A percentile compares a stretch with the other conserved stretches of the same genome.
Evolutionary conservation across 768 basidiomycete species (phyloP).

Genomic region (Lactarius quietus): DNA sequence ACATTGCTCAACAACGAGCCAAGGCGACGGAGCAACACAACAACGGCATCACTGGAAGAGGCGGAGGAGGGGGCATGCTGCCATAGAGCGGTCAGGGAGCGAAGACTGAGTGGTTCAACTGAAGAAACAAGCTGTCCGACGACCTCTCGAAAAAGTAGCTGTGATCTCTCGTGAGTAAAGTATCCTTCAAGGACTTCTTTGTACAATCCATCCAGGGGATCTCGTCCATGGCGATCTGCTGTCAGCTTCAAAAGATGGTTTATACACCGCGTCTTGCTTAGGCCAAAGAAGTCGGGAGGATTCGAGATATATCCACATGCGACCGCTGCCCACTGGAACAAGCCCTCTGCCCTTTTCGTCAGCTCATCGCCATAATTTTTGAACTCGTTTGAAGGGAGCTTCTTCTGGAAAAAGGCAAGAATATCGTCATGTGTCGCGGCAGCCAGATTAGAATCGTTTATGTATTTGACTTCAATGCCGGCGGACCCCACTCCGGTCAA

Average conservation of each 20-base stretch:
- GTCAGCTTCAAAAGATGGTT: background rate
- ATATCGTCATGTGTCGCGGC: background rate
- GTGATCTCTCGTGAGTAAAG: background rate
- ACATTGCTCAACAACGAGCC: slow-evolving; percentile 8
- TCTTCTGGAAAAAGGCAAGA: background rate
- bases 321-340: background rate
- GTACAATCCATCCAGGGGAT: background rate
- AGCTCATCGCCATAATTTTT: background rate
- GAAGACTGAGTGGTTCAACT: background rate
- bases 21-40: background rate
- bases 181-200: background rate
- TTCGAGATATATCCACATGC: background rate
- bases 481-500: background rate
- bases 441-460: background rate
- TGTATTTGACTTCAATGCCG: background rate
- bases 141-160: background rate
- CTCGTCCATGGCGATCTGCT: background rate
- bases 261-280: background rate
- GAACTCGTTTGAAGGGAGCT: background rate
- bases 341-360: background rate
- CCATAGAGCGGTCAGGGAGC: background rate
- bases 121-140: background rate
- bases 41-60: background rate
- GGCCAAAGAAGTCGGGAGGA: background rate
- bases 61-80: too few relatives aligned